phyloP scores from a whole-genome alignment of 2,329 filamentous ascomycete genomes.

The Escovopsis sp. region DNA sequence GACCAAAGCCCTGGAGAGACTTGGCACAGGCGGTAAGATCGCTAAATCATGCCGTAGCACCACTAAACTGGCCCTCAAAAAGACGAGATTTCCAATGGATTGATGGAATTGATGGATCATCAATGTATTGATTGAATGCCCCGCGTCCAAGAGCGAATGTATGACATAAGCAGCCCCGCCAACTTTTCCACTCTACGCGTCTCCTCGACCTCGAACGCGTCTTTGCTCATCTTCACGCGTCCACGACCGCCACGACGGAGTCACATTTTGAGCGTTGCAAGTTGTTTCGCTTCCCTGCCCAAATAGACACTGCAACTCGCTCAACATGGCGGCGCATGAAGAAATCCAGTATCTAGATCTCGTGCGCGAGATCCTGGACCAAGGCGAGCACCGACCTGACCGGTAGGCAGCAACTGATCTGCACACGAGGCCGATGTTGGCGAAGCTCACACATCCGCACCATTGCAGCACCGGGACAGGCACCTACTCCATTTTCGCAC shows the following conservation, averaged over 20 bases:
- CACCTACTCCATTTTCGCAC: constrained; percentile 79
- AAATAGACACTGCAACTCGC: background rate
- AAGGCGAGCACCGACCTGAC: constrained; percentile 81
- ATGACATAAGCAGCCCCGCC: background rate
- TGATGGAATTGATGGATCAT: too few relatives aligned
- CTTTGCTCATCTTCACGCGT: background rate
- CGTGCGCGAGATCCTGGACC: constrained; percentile 66
- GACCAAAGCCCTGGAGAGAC: too few relatives aligned
- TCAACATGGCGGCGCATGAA: constrained; percentile 43
- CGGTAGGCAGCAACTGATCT: constrained; percentile 33
- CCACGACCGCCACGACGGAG: background rate
- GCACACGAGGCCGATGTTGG: too few relatives aligned
- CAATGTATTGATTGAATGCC: too few relatives aligned
- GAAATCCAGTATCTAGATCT: constrained; percentile 90
- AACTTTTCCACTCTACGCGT: background rate
- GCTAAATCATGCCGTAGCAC: too few relatives aligned
- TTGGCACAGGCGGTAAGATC: too few relatives aligned
- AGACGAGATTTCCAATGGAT: too few relatives aligned
- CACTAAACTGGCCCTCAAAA: too few relatives aligned
- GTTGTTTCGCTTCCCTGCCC: too few relatives aligned
- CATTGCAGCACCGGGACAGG: constrained; percentile 70
- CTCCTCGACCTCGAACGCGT: background rate
- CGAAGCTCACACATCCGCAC: background rate
- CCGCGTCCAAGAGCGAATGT: too few relatives aligned
- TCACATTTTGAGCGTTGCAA: background rate